Base-by-base conservation (phyloP, 176 grass and related monocot species). In the Leersia perrieri region DNA sequence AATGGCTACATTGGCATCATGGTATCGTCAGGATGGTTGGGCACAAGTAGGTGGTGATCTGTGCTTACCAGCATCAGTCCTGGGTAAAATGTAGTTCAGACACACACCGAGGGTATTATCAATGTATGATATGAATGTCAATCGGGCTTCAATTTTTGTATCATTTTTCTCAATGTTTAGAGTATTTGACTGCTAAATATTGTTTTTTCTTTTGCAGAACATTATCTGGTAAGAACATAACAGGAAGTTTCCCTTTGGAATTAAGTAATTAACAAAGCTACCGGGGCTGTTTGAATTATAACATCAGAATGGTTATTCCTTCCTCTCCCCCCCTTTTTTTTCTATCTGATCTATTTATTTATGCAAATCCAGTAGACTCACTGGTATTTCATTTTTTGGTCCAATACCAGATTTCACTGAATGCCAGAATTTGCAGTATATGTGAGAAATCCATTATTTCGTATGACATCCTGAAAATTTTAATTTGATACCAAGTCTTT, bases 41-140 rank as follows among this genome's bases (percentile, higher is more conserved):
- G 90, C 95, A 63, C 78, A 86, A 79, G 92, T 94, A 82, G 90
- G 90, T 75, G 95, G 95, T 16, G 92, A 98, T 80, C 92, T 90
- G 14, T 98, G 95, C 83, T 84, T 93, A 85, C 92, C 92, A 27
- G 88, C 82, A 66, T 74, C 95, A 62, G 95, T 87, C 92, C 66
- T 98, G 95, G 95, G 90, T 94, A 63, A 90, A 93, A 73, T 98
- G 92, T 66, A 98, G 39, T 81, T 89, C 81, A 85, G 88, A 92
- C 78, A 58, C 64, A 70, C 83, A 84, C 92, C 95, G 14, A 83
- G 81, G 62, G 70, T 98, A 74, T 82, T 72, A 73, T 88, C 88
- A 55, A 82, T 94, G 95, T 98, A 94, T 75, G 80, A 42, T 39
- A 63, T 7, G 32, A 32, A 26, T 68, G 30, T 15, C 53, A 89